These are phyloP conservation scores for Erodium maritimum DNA, from an alignment of 345 rosid species.

Conservation along the genomic window DNA sequence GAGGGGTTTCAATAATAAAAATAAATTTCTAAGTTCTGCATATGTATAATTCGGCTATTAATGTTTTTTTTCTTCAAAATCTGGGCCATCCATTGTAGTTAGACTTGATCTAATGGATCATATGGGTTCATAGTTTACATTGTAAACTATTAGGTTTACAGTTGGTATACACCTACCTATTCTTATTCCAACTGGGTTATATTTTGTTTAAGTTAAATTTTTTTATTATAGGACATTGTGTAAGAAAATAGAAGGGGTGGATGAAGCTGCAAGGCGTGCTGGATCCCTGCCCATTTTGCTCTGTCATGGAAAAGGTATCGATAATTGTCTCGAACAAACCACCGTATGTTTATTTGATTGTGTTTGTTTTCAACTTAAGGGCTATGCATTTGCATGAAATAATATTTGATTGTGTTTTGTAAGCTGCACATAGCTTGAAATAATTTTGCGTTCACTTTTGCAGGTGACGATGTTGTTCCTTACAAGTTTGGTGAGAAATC, in stretches of 20 bases:
- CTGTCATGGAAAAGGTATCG: constrained; percentile 75
- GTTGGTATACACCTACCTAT: too few species aligned
- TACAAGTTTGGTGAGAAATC: constrained; percentile 87
- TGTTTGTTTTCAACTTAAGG: not conserved
- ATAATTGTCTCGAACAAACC: not conserved
- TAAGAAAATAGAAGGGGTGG: constrained; percentile 38
- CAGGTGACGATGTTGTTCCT: constrained; percentile 88
- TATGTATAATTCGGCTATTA: too few species aligned
- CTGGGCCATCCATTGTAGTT: too few species aligned
- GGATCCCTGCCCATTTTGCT: constrained; percentile 69
- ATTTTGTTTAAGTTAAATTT: constrained; percentile 1
- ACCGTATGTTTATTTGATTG: not conserved
- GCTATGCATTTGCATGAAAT: too few species aligned
- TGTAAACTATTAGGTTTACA: too few species aligned
- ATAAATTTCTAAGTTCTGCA: too few species aligned
- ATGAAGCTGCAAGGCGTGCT: constrained; percentile 52
- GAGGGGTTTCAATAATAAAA: too few species aligned
- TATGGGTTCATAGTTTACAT: too few species aligned
- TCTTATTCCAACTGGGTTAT: constrained; percentile 3
- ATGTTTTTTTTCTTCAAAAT: too few species aligned
- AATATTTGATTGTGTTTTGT: too few species aligned
- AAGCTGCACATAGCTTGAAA: not conserved
- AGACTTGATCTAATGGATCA: too few species aligned
- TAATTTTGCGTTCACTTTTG: constrained; percentile 12
- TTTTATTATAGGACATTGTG: constrained; percentile 44